Conservation (phyloP, 116 monocot genomes). For the Papilionanthe hybrid region DNA sequence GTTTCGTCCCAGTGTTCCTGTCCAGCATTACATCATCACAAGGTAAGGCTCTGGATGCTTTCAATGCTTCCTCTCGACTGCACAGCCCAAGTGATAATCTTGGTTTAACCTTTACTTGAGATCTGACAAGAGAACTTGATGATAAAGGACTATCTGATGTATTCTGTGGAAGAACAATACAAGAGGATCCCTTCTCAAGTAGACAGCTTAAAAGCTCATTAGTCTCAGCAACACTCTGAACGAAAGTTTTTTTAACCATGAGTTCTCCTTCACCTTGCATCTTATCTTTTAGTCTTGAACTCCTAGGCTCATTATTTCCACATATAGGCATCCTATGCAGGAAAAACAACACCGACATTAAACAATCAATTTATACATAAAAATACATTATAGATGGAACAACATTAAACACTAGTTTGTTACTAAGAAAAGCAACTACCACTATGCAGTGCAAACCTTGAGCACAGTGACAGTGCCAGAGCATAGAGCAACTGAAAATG, state of each 20-base stretch:
- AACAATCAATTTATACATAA: background rate
- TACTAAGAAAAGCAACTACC: background rate
- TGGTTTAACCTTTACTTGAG: conserved; percentile 53
- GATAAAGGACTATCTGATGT: conserved; percentile 27
- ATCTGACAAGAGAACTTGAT: conserved; percentile 31
- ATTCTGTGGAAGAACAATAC: conserved; percentile 72
- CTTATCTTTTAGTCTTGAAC: conserved; percentile 63
- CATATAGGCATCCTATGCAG: conserved; percentile 25
- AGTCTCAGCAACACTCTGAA: conserved; percentile 58
- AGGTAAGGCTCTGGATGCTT: conserved; percentile 41
- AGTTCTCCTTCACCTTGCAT: conserved; percentile 87
- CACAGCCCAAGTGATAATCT: conserved; percentile 55
- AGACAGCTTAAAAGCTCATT: conserved; percentile 55
- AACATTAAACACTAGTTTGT: background rate
- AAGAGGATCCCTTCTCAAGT: conserved; percentile 57
- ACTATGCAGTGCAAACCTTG: conserved; percentile 26
- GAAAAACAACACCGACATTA: conserved; percentile 3
- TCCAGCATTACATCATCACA: conserved; percentile 26
- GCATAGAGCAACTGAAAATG: conserved; percentile 60
- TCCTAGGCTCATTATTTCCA: conserved; percentile 39
- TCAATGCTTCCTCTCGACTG: conserved; percentile 49
- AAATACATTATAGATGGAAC: background rate
- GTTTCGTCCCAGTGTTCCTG: conserved; percentile 17
- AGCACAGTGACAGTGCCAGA: conserved; percentile 38
- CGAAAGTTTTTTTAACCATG: conserved; percentile 73